Base-by-base conservation (phyloP, 192 early-diverging fungal species). In the Rhizophagus clarus region DNA sequence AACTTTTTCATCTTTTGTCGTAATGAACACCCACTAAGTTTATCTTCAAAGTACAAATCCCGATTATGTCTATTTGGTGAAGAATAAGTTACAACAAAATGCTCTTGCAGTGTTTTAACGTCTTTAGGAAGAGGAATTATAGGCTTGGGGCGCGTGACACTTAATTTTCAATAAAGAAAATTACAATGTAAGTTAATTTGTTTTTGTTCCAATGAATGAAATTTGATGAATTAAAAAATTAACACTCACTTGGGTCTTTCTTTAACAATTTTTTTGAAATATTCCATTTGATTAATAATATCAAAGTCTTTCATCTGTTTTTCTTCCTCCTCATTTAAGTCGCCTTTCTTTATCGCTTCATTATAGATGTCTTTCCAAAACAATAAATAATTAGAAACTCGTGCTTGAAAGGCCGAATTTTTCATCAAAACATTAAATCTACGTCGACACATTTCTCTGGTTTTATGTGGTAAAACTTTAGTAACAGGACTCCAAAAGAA, bases 371-470 rank as follows among this genome's bases (percentile, higher is more conserved):
- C 77, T 69, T 78, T 34, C 80, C 80, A 81, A 29, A 31, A 24
- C 2, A 7, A 56, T n/a, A 77, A 28, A 15, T 70, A 68, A 42
- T 49, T 61, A 37, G 77, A 71, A 22, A 81, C 42, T 24, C 62
- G 17, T 8, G 77, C 66, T 68, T 28, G 22, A 8, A 31, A 69
- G 22, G 47, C 42, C 6, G 66, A 26, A 68, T 77, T 81, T 32
- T 67, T 81, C 10, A 24, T 28, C 32, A 81, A 69, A 24, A 74
- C 72, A 70, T 62, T 77, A 28, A 81, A 66, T 24, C 80, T 61
- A 20, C 80, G 74, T 6, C 80, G 80, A 24, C 80, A 81, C 49
- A 77, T 81, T 20, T 81, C 80, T 24, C 70, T 81, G 12, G 80
- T 61, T 69, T 72, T 66, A 26, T 77, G 10, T 20, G 80, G 80